Evolutionary conservation across 192 early-diverging fungal genomes (phyloP).

Genomic region (Backusella australiensis): DNA sequence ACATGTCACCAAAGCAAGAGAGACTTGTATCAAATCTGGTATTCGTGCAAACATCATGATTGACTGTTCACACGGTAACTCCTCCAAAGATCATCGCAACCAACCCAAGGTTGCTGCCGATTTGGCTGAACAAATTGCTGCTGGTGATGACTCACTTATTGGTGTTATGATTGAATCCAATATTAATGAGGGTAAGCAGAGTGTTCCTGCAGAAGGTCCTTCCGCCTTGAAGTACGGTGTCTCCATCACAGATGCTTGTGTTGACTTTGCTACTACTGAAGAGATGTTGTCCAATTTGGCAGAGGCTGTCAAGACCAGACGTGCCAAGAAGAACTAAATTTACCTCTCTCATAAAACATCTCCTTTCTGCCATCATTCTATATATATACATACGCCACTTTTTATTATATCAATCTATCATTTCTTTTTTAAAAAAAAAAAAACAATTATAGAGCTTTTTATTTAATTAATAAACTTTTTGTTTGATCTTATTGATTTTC

Average conservation of each 20-base stretch:
- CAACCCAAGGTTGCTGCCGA: slow-evolving; percentile 82
- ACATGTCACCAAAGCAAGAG: slow-evolving; percentile 56
- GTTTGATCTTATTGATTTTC: not conserved
- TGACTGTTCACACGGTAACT: slow-evolving; percentile 97
- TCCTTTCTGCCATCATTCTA: not conserved
- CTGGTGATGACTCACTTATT: slow-evolving; percentile 69
- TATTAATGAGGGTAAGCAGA: slow-evolving; percentile 77
- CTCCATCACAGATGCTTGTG: slow-evolving; percentile 92
- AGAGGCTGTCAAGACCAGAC: slow-evolving; percentile 70
- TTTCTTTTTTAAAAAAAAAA: not conserved
- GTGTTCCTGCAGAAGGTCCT: slow-evolving; percentile 72
- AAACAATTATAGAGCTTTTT: not conserved
- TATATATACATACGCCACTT: not conserved
- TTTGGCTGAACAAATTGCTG: slow-evolving; percentile 54
- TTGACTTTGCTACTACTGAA: slow-evolving; percentile 88
- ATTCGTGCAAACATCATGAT: slow-evolving; percentile 76
- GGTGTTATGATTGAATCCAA: slow-evolving; percentile 98
- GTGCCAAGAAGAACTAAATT: slow-evolving; percentile 25
- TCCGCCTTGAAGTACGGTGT: slow-evolving; percentile 80
- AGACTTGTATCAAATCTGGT: slow-evolving; percentile 60
- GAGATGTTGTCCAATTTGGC: slow-evolving; percentile 69
- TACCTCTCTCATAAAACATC: not conserved
- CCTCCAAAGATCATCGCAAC: slow-evolving; percentile 77
- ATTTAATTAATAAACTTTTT: not conserved
- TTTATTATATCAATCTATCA: not conserved